Evolutionary conservation across 306 rosid species (phyloP).

Genomic region (Quillaja saponaria): DNA sequence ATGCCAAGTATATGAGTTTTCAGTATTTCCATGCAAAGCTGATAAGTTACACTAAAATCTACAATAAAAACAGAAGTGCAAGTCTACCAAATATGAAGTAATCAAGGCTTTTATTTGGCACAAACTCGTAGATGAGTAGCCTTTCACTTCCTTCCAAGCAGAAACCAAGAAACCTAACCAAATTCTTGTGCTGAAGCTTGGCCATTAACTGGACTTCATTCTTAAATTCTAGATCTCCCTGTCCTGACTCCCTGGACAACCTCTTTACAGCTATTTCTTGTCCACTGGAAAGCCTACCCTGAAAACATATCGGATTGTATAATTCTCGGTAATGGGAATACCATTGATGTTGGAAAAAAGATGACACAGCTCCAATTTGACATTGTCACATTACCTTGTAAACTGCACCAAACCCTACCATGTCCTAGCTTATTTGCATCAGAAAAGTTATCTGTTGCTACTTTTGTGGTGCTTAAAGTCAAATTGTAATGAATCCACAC

Average conservation of each 20-base stretch:
- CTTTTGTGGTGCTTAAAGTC: slow-evolving; percentile 33
- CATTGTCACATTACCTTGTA: slow-evolving; percentile 42
- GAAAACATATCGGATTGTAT: background rate
- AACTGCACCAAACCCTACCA: slow-evolving; percentile 64
- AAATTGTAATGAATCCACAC: slow-evolving; percentile 27
- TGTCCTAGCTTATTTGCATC: slow-evolving; percentile 52
- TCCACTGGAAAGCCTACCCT: slow-evolving; percentile 39
- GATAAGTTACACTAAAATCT: background rate
- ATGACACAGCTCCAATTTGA: background rate
- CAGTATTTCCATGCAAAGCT: too few species aligned
- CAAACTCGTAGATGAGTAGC: slow-evolving; percentile 54
- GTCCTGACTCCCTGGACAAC: slow-evolving; percentile 41
- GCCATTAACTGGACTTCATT: slow-evolving; percentile 51
- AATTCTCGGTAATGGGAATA: too few species aligned
- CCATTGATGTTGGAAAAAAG: background rate
- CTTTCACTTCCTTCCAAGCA: slow-evolving; percentile 46
- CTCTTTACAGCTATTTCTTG: slow-evolving; percentile 49
- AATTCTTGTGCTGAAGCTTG: slow-evolving; percentile 54
- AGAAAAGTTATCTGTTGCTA: slow-evolving; percentile 45
- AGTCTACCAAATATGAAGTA: slow-evolving; percentile 46
- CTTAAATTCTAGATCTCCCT: slow-evolving; percentile 52
- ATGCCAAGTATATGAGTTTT: background rate
- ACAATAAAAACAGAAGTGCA: background rate
- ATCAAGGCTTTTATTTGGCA: slow-evolving; percentile 52
- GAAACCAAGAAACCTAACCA: slow-evolving; percentile 54